Base-by-base conservation (phyloP, 345 rosid genomes). In the Lepidium aucheri region DNA sequence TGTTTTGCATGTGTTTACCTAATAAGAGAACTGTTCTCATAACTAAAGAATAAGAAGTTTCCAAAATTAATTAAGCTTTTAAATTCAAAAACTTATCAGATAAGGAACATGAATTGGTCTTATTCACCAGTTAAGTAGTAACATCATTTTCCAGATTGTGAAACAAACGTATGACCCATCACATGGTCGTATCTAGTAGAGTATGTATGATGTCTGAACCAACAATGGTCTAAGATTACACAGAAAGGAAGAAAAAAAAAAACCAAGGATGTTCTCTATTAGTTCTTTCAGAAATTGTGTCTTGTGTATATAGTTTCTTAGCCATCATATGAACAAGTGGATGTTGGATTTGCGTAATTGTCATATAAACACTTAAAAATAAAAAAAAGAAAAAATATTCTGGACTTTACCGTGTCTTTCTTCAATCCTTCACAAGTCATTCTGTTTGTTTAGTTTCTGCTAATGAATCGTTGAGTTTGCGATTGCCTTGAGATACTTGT, bases 381-480 rank as follows among this genome's bases (percentile, higher is more conserved):
- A n/a, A 26, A 6, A 26, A 24, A 24, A 26, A 26, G 30, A 26
- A 26, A 26, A 17, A 13, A 26, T 7, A 18, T 7, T 63, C 35
- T 55, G 58, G 30, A 63, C 64, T 36, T 40, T 30, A 33, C 67
- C 26, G 13, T 24, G 53, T 41, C 36, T 30, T 50, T 33, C 51
- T 50, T 18, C 15, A 54, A 10, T 8, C 33, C 34, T 8, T 24
- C 68, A 14, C 49, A 35, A 36, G 59, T 67, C 36, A 52, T 50
- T 50, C 60, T 64, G 17, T 56, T 55, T 64, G 44, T 56, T 56
- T 26, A 12, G 17, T 20, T 63, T 63, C 49, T 35, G 56, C 40
- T 66, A 73, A 59, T 53, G 77, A 34, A 59, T 51, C 8, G 82
- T 72, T 16, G 79, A 72, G 66, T 83, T 84, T 50, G 77, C 83